Evolutionary conservation across 2,329 filamentous ascomycete genomes (phyloP), one percentile per base, ranked within the genome.

Genomic region (Fusarium mundagurra): DNA sequence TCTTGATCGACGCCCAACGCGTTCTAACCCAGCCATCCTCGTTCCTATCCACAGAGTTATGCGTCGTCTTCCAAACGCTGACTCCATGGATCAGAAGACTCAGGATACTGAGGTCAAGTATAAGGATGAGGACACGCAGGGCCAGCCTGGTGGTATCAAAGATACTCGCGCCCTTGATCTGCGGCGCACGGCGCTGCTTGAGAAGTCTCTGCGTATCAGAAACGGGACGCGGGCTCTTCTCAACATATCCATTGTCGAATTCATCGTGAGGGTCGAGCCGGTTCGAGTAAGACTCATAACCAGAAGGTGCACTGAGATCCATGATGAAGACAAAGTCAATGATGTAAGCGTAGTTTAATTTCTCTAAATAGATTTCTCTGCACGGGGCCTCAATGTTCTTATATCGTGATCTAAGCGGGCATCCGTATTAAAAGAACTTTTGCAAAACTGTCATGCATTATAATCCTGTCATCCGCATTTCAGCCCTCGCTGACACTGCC

Each of bases 1-100:
- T 68, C 2, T 68, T 53, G 2, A 68, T 33, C 1, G 64, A 48
- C 1, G 64, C 63, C 65, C 65, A 68, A 10, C 64, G 41, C 0
- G 64, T 68, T n/a, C 64, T 68, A 4, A 54, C 55, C 64, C 64
- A 68, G 1, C 65, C 64, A 22, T 68, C 55, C 24, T 68, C 65
- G 4, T 68, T 68, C 8, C 65, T 48, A 6, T 68, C 65, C 8
- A 68, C 11, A 17, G 64, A 68, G n/a, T 53, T 68, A 17, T 68
- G 54, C 16, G 64, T 68, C 10, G 47, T 43, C 22, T 68, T 53
- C 65, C 64, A 68, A 17, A 68, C 45, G 4, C 31, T 53, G 1
- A 68, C 31, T 8, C 47, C 65, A 41, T 68, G 65, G 0, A 39
- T 22, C 1, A 68, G 47, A 8, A 68, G 33, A 3, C 65, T 43